Evolutionary conservation across 2,329 filamentous ascomycete genomes (phyloP).

Genomic region (Venturia asperata): DNA sequence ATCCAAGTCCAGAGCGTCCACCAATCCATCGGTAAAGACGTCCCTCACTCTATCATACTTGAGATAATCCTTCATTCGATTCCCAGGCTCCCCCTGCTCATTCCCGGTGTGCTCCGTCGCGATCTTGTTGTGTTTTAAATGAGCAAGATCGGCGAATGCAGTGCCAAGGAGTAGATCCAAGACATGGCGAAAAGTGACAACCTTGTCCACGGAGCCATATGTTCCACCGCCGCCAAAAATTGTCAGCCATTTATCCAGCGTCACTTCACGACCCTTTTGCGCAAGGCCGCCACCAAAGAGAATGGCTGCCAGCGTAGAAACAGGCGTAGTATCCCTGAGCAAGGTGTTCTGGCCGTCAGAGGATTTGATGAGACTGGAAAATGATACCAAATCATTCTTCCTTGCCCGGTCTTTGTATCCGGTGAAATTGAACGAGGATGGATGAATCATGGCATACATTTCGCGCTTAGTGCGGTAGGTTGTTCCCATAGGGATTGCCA

Average conservation of each 20-base stretch:
- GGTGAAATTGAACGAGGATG: conserved; percentile 19
- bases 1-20: background rate
- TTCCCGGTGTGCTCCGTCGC: background rate
- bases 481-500: conserved; percentile 33
- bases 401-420: background rate
- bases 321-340: conserved; percentile 26
- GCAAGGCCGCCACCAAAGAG: conserved; percentile 26
- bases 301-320: conserved; percentile 26
- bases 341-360: conserved; percentile 18
- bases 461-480: conserved; percentile 3
- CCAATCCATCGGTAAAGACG: background rate
- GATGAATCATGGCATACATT: conserved; percentile 13
- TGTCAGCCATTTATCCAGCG: background rate
- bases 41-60: conserved; percentile 5
- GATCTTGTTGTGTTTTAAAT: background rate
- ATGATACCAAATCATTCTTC: background rate
- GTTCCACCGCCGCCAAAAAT: background rate
- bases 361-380: conserved; percentile 21
- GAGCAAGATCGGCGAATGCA: conserved; percentile 7
- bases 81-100: background rate
- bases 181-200: background rate
- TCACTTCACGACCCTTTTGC: conserved; percentile 5
- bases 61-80: background rate
- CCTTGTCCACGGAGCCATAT: background rate
- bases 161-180: conserved; percentile 9